Conservation (phyloP, 2,329 filamentous ascomycete species). For the Ilyonectria sp. region DNA sequence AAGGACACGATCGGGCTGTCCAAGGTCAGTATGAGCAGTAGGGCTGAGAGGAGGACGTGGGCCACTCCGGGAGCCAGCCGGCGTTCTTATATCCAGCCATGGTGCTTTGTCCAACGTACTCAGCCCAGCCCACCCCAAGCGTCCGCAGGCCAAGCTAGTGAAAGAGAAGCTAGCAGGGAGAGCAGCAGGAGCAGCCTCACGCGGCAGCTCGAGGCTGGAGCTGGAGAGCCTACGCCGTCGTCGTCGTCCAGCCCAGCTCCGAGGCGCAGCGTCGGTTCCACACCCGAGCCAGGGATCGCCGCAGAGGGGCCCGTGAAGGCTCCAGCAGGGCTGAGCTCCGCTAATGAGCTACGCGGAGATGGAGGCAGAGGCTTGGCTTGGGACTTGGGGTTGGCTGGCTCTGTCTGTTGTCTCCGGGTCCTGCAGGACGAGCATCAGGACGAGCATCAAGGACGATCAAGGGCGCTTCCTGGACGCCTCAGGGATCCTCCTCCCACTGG, state of each 20-base stretch:
- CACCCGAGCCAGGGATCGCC: background rate
- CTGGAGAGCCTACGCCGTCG: constrained; percentile 22
- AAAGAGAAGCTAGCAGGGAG: background rate
- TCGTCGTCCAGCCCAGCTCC: constrained; percentile 27
- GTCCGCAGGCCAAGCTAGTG: background rate
- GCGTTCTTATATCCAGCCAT: constrained; percentile 36
- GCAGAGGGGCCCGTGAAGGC: constrained; percentile 8
- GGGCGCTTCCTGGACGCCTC: no score
- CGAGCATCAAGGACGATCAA: no score
- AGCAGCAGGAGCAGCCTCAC: background rate
- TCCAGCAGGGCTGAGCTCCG: constrained; percentile 27
- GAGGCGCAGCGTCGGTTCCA: constrained; percentile 27
- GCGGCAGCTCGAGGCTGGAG: background rate
- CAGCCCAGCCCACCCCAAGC: no score
- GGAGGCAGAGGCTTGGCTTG: background rate
- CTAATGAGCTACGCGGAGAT: background rate
- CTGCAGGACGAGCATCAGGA: no score
- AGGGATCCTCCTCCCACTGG: no score
- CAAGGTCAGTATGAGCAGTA: constrained; percentile 12
- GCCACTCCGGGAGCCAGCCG: background rate
- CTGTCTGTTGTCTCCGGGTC: no score
- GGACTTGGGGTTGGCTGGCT: background rate
- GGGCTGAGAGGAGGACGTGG: constrained; percentile 7
- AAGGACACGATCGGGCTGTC: background rate
- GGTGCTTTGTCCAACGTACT: no score